phyloP scores from a whole-genome alignment of 2,329 filamentous ascomycete species.

The Thielaviopsis punctulata region DNA sequence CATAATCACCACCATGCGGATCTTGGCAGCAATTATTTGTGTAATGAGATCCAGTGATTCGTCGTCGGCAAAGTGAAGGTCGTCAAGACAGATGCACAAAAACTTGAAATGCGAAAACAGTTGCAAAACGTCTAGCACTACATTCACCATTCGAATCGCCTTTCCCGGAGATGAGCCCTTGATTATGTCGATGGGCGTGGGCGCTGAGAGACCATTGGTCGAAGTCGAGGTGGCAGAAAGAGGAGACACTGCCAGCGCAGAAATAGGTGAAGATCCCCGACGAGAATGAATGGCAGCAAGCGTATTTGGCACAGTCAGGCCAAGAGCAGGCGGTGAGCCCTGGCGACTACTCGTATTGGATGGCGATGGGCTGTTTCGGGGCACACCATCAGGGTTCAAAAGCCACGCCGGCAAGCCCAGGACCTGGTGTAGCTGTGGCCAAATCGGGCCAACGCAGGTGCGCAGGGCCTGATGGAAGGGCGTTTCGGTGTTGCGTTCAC shows the following conservation, averaged over 20 bases:
- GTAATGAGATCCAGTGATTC: constrained; percentile 73
- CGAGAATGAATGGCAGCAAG: constrained; percentile 22
- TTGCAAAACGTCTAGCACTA: constrained; percentile 69
- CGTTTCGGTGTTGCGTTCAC: constrained; percentile 47
- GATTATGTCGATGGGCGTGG: constrained; percentile 32
- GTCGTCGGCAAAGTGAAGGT: constrained; percentile 77
- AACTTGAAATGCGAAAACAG: constrained; percentile 71
- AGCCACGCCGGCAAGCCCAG: constrained; percentile 54
- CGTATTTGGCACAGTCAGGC: constrained; percentile 9
- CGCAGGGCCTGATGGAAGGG: constrained; percentile 44
- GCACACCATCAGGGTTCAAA: constrained; percentile 26
- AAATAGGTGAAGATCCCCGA: constrained; percentile 32
- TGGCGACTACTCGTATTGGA: constrained; percentile 10
- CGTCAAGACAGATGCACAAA: constrained; percentile 77
- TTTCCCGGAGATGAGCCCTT: constrained; percentile 41
- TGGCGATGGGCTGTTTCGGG: constrained; percentile 14
- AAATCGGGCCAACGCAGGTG: constrained; percentile 44
- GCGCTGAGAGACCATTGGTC: constrained; percentile 21
- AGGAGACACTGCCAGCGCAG: constrained; percentile 29
- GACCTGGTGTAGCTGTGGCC: constrained; percentile 44
- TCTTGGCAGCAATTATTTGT: constrained; percentile 59
- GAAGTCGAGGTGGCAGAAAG: constrained; percentile 25
- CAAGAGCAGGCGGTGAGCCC: constrained; percentile 9
- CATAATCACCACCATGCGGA: constrained; percentile 68
- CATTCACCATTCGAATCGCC: constrained; percentile 65